These are phyloP conservation scores for Suhomyces yuchorum DNA, from an alignment of 1,139 yeast species.

Conservation along the genomic window DNA sequence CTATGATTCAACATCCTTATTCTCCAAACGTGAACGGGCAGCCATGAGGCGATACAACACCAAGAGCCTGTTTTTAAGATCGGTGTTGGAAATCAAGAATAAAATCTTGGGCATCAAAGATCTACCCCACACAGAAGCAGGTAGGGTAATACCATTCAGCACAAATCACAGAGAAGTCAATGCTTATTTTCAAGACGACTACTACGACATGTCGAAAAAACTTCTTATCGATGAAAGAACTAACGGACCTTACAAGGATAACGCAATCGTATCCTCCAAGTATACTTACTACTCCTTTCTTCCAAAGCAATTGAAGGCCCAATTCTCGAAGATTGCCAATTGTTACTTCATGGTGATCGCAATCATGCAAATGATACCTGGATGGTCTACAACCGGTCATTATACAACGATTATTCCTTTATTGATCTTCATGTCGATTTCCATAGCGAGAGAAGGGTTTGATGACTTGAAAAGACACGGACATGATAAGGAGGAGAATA, in stretches of 20 bases:
- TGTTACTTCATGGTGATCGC: constrained; percentile 84
- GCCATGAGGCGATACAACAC: constrained; percentile 22
- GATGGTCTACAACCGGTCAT: constrained; percentile 98
- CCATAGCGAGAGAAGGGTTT: constrained; percentile 89
- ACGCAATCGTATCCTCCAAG: constrained; percentile 81
- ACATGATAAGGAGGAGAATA: constrained; percentile 84
- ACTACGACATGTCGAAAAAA: constrained; percentile 28
- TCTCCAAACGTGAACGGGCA: constrained; percentile 23
- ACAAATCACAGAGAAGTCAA: constrained; percentile 37
- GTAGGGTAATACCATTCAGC: constrained; percentile 73
- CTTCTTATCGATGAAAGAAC: constrained; percentile 67
- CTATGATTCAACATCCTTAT: constrained; percentile 26
- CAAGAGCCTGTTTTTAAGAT: constrained; percentile 20
- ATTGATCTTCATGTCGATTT: constrained; percentile 81
- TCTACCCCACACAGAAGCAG: constrained; percentile 61
- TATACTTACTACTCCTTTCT: constrained; percentile 79
- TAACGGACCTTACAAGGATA: constrained; percentile 61
- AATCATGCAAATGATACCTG: constrained; percentile 91
- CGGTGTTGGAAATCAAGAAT: constrained; percentile 27
- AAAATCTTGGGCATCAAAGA: constrained; percentile 44
- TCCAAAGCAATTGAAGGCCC: constrained; percentile 87
- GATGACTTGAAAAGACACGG: constrained; percentile 90
- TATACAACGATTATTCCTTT: constrained; percentile 92
- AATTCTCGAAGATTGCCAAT: constrained; percentile 90
- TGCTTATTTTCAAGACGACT: constrained; percentile 29